Base-by-base conservation (phyloP, 257 asterid species). In the Orobanche coerulescens region DNA sequence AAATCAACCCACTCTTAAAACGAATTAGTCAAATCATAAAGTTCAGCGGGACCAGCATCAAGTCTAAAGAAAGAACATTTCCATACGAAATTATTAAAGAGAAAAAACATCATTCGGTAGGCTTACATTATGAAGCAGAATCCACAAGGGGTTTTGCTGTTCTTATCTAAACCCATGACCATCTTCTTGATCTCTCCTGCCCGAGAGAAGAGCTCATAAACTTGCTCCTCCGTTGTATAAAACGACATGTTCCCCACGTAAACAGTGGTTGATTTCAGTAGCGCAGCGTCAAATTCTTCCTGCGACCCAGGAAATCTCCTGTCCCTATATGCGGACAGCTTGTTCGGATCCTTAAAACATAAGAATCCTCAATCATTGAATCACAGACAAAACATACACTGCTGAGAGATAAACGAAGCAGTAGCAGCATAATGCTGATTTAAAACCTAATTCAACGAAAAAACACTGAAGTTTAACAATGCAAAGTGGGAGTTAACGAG, bases 171-270 rank as follows among this genome's bases (percentile, higher is more conserved):
- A 58, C 98, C 98, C 98, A 92, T 88, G 73, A 79, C 71, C 48
- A 92, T 88, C 91, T 84, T 88, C 64, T 84, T 92, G 52, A 92
- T 75, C 86, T 92, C 98, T 44, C 98, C 98, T 11, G 98, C 86
- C 36, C 97, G 83, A 7, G 92, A 69, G 72, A 93, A 88, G 46
- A 93, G 68, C 86, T 93, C 98, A 26, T 86, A 93, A 52, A 89
- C 92, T 73, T 93, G 98, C 85, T 93, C 98, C 80, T 93, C 98
- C 2, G 98, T 93, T 0, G 98, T 84, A 61, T 93, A 93, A 72
- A 93, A 92, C 14, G 97, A 93, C 95, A 93, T 84, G 69, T 93
- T 92, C 72, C 97, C 98, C 4, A 82, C 72, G 54, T 92, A 92
- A 44, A 86, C 79, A n/a, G 97, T 92, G 1, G 81, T 75, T 8